Base-by-base conservation (phyloP, 352 stramenopile genomes). In the Phytopythium delawarense region DNA sequence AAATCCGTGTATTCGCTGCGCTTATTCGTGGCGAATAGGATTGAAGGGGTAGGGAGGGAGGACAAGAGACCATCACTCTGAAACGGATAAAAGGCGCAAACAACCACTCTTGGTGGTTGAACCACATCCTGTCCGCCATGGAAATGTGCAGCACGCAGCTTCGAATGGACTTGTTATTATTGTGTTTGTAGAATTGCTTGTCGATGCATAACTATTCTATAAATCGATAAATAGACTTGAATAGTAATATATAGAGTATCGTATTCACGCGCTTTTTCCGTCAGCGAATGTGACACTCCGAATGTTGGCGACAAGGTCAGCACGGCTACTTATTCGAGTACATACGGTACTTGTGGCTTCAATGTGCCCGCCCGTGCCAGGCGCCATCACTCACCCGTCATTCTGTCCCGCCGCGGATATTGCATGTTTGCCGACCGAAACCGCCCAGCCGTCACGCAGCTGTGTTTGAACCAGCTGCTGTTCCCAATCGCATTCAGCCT, bases 61-160 rank as follows among this genome's bases (percentile, higher is more conserved):
- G 65, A 69, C 62, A 62, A 69, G 50, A 40, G 61, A 73, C 51
- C 63, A 69, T 60, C 69, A 76, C 34, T 76, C 69, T 68, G 13
- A 4, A 35, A 16, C 42, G 42, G 8, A 49, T 49, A 53, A 9
- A 53, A 35, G 16, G 25, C 44, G 21, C n/a, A 50, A 51, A 32
- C 35, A 23, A 16, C 16, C 35, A 58, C 32, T 45, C 52, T 58
- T 42, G 30, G 9, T 8, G 32, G 60, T 71, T 76, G 69, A 75
- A 76, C 62, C 50, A 57, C 16, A 39, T 35, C 49, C 49, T 40
- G 25, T 30, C 32, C 21, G 8, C 30, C 30, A 25, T 12, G 9
- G 30, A 7, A 40, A 16, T 16, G 35, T 40, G 35, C 35, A 40
- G 7, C 35, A 2, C 35, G 12, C 35, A 16, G 35, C 35, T 40